Base-by-base conservation (phyloP, 495 filamentous ascomycete species). In the Neurospora tetraspora region DNA sequence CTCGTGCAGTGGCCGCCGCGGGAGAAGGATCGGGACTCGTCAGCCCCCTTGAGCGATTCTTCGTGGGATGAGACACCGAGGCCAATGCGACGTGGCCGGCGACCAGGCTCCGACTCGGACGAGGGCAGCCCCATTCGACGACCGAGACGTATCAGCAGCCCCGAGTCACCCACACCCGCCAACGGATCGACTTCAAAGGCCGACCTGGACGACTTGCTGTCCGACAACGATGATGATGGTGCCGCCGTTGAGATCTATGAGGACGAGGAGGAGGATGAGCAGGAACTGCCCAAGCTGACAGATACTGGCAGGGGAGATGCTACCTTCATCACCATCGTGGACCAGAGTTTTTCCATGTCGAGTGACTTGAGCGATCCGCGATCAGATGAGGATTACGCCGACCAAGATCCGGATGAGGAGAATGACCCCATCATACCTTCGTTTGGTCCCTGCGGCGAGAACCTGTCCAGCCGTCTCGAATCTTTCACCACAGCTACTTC, bases 391-490 rank as follows among this genome's bases (percentile, higher is more conserved):
- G 88, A 92, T 61, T 92, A 91, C 47, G 53, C 53, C 53, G 27
- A 61, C 5, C 53, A 61, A 61, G 92, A 97, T 65, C 89, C 90
- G 39, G 89, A 97, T 78, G 94, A 97, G 82, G 94, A 97, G 79
- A 97, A 97, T 73, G 94, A 97, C 73, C 94, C 94, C 3, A 90
- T 97, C 72, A 83, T 97, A 9, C 92, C 93, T 78, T 96, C 94
- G 1, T 97, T 97, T 75, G 94, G 93, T 71, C 93, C 94, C 2
- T 95, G 90, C 77, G 93, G 93, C 42, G 91, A 92, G 68, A 93
- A 96, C 76, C 83, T 97, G 59, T 88, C 93, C 8, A 88, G 89
- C 43, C 91, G 92, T 11, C 85, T 98, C 80, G 91, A 92, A 37
- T 92, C 91, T 14, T 90, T 96, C 82, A 86, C 84, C 11, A 84